A percentile compares a stretch with the other conserved stretches of the same genome.
These are phyloP conservation scores for Discostella pseudostelligera DNA, from an alignment of 108 stramenopile species.

Conservation along the genomic window DNA sequence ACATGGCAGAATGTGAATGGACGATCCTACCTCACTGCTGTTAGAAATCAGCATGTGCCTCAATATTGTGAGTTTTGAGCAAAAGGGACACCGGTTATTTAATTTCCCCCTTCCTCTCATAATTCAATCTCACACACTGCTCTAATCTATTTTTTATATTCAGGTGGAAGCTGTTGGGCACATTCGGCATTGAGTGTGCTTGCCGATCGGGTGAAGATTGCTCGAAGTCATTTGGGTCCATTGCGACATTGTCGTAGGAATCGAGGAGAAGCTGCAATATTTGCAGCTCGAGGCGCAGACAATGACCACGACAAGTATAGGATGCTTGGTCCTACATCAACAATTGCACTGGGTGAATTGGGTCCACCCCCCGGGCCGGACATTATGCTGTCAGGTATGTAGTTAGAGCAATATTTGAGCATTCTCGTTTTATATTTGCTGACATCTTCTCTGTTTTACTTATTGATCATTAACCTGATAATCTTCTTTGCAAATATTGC, in stretches of 20 bases:
- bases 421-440: no score
- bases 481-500: no score
- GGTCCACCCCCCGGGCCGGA: slow-evolving; percentile 43
- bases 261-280: neutral
- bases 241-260: neutral
- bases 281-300: slow-evolving; percentile 2
- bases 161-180: slow-evolving; percentile 83
- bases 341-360: slow-evolving; percentile 15
- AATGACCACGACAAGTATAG: no score
- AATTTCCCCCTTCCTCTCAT: neutral
- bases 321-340: neutral
- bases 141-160: neutral
- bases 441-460: no score
- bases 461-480: no score
- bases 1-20: slow-evolving; percentile 75
- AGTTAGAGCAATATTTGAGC: no score
- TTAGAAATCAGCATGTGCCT: slow-evolving; percentile 82
- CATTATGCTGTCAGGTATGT: slow-evolving; percentile 22
- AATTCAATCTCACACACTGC: neutral
- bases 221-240: slow-evolving; percentile 34
- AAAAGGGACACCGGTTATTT: neutral
- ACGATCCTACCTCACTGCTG: slow-evolving; percentile 52
- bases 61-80: slow-evolving; percentile 41
- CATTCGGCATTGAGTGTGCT: slow-evolving; percentile 70
- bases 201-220: slow-evolving; percentile 82